phyloP scores from a whole-genome alignment of 441 rosid genomes.

The Corymbia calophylla region DNA sequence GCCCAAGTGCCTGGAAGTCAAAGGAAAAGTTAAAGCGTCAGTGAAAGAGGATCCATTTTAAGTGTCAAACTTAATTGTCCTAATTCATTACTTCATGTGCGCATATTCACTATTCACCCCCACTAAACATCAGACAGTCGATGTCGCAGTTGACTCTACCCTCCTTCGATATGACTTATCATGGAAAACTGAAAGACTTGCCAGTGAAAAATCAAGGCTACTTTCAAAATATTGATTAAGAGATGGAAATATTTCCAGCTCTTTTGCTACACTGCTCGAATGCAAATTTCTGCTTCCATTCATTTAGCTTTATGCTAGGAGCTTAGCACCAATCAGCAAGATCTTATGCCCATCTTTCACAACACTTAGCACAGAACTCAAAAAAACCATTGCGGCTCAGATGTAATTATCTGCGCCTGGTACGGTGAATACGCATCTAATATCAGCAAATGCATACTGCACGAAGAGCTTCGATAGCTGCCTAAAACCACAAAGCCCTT shows the following conservation, averaged over 20 bases:
- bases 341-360: background rate
- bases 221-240: background rate
- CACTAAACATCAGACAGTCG: background rate
- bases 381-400: background rate
- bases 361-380: background rate
- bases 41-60: background rate
- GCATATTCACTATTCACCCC: background rate
- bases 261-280: background rate
- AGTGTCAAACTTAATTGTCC: background rate
- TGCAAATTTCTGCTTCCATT: background rate
- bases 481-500: background rate
- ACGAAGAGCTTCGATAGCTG: background rate
- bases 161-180: background rate
- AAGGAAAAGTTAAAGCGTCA: background rate
- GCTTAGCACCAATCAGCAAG: background rate
- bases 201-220: background rate
- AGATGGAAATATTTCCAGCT: background rate
- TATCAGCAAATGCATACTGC: background rate
- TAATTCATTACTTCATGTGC: background rate
- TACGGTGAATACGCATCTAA: background rate
- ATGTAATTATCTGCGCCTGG: background rate
- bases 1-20: constrained; percentile 26
- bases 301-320: background rate
- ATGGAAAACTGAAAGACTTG: background rate
- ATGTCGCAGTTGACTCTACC: background rate